Conservation (phyloP, 441 rosid genomes). For the Eutrema salsugineum region DNA sequence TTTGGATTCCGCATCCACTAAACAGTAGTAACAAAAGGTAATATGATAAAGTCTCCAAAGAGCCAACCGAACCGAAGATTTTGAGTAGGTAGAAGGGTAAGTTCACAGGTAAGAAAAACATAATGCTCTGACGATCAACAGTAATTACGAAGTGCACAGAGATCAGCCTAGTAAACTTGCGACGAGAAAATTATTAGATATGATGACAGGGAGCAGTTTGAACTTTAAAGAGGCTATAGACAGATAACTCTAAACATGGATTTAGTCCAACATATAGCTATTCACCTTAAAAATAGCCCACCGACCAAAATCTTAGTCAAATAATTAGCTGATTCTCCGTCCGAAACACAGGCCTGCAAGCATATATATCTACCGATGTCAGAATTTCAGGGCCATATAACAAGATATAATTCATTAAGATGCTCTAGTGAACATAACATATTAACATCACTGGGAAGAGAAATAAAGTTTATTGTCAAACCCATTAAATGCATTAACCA, state of each 20-base stretch:
- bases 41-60: background rate
- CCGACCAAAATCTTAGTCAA: constrained; percentile 77
- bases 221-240: background rate
- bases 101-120: background rate
- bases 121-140: background rate
- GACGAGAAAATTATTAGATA: background rate
- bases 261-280: background rate
- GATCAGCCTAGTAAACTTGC: background rate
- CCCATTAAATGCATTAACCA: background rate
- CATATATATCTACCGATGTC: constrained; percentile 16
- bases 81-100: background rate
- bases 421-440: constrained; percentile 1
- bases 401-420: constrained; percentile 13
- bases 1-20: constrained; percentile 1
- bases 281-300: constrained; percentile 89
- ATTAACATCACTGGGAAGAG: constrained; percentile 7
- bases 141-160: constrained; percentile 2
- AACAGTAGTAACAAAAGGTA: background rate
- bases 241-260: background rate
- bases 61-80: background rate
- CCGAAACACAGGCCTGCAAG: constrained; percentile 89
- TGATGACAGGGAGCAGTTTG: background rate
- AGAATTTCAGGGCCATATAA: constrained; percentile 5
- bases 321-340: constrained; percentile 73
- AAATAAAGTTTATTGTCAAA: background rate